A percentile compares a stretch with the other conserved stretches of the same genome.
Conservation (phyloP, 441 rosid genomes). For the Omphalea diandra region DNA sequence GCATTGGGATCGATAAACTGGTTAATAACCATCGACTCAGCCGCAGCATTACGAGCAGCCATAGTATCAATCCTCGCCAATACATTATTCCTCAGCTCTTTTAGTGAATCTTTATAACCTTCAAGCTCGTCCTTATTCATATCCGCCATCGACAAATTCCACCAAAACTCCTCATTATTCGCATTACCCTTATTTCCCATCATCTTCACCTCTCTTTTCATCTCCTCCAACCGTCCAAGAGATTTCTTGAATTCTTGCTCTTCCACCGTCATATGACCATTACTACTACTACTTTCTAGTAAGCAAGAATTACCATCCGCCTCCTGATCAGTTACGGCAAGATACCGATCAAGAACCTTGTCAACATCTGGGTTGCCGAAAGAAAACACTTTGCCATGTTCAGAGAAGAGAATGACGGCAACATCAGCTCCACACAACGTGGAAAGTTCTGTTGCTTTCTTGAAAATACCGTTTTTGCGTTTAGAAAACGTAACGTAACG, state of each 20-base stretch:
- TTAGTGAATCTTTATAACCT: constrained; percentile 1
- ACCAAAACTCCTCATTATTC: constrained; percentile 8
- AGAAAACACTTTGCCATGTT: constrained; percentile 16
- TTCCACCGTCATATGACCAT: background rate
- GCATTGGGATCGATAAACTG: background rate
- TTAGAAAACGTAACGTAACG: constrained; percentile 27
- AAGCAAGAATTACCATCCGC: background rate
- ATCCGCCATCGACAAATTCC: background rate
- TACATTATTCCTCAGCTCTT: constrained; percentile 18
- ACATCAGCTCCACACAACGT: constrained; percentile 21
- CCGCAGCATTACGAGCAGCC: background rate
- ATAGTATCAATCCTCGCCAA: background rate
- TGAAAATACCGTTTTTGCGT: constrained; percentile 20
- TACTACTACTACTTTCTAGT: background rate
- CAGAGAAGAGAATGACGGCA: constrained; percentile 18
- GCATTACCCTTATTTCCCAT: background rate
- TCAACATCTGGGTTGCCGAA: constrained; percentile 17
- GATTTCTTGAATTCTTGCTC: background rate
- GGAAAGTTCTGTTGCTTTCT: constrained; percentile 23
- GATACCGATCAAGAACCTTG: constrained; percentile 9
- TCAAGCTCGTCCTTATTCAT: constrained; percentile 18
- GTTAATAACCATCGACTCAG: constrained; percentile 6
- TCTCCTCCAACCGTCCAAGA: background rate
- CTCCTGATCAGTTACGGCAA: background rate
- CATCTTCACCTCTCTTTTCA: background rate